Evolutionary conservation across 805 yeast genomes (phyloP), one percentile per base, ranked within the genome.

Genomic region (Kluyveromyces wickerhamii): DNA sequence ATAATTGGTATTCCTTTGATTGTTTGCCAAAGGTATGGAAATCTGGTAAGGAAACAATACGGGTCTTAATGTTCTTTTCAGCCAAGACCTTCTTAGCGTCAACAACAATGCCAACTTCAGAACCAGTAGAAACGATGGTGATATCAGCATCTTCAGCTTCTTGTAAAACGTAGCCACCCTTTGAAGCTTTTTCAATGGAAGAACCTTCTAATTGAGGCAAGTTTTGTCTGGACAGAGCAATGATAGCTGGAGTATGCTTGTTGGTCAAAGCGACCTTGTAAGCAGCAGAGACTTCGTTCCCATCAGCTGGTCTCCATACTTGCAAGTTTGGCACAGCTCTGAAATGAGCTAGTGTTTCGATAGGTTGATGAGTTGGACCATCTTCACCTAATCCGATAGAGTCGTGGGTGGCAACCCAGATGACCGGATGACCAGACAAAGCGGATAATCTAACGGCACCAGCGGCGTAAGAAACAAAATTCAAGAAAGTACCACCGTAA

Each of bases 401-500:
- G 62, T 83, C 94, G 61, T 83, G 94, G 41, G 94, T 83, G 42
- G 92, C 92, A 44, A 83, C 86, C 85, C 88, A 82, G 51, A 77
- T 71, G 49, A 82, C 76, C 47, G 89, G 92, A 59, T 77, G 84
- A 49, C 83, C 85, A 38, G 89, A 79, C 45, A 83, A 66, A 38
- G 94, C 89, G 38, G 89, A 71, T 58, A 83, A 72, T 75, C 94
- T 78, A 35, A 82, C 76, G 52, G 94, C 87, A 70, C 92, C 92
- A 26, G 88, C 75, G 49, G 87, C 92, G 54, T 82, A 82, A 9
- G 82, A 74, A 32, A 76, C 81, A 52, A 89, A 89, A 78, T 92
- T 89, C 65, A 89, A 73, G 87, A 89, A 89, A 57, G 98, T 89
- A 67, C 95, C 97, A 63, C 96, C 96, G 69, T 79, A 88, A 51